Evolutionary conservation across 768 basidiomycete genomes (phyloP).

Genomic region (Mycena haematopus): DNA sequence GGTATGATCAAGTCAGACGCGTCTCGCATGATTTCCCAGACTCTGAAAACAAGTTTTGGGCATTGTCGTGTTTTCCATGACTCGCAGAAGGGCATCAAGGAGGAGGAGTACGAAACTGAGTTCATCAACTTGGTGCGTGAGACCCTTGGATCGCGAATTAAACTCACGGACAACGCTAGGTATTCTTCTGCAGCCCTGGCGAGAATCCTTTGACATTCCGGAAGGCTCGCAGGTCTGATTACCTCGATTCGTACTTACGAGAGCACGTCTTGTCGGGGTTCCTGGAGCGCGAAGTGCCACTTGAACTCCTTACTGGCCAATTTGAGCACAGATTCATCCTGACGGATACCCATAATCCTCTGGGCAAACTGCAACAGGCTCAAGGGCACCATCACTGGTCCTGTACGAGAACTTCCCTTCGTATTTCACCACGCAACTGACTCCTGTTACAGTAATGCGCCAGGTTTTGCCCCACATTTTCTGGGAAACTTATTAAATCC

Average conservation of each 20-base stretch:
- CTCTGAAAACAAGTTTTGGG: slow-evolving; percentile 72
- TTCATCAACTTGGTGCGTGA: slow-evolving; percentile 74
- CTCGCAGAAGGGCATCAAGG: slow-evolving; percentile 47
- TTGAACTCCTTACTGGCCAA: slow-evolving; percentile 49
- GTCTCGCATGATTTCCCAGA: slow-evolving; percentile 69
- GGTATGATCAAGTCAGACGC: slow-evolving; percentile 71
- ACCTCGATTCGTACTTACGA: slow-evolving; percentile 72
- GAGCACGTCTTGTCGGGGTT: slow-evolving; percentile 62
- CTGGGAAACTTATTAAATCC: slow-evolving; percentile 77
- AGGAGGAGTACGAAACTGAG: slow-evolving; percentile 54
- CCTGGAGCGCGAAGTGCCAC: slow-evolving; percentile 58
- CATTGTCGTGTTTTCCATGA: slow-evolving; percentile 90
- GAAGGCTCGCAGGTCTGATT: slow-evolving; percentile 58
- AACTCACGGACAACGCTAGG: slow-evolving; percentile 47
- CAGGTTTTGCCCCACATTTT: slow-evolving; percentile 70
- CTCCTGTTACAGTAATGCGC: slow-evolving; percentile 67
- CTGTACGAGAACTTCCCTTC: slow-evolving; percentile 48
- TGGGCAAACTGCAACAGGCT: slow-evolving; percentile 69
- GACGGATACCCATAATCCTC: slow-evolving; percentile 65
- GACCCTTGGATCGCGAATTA: background rate
- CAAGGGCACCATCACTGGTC: slow-evolving; percentile 80
- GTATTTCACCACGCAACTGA: slow-evolving; percentile 13
- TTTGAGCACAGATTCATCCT: slow-evolving; percentile 57
- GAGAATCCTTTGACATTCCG: slow-evolving; percentile 64
- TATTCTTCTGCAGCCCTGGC: slow-evolving; percentile 81